Percentiles rank a stretch among this genome's conserved stretches.
These are phyloP conservation scores for Xylaria nigripes DNA, from an alignment of 495 filamentous ascomycete genomes.

Conservation along the genomic window DNA sequence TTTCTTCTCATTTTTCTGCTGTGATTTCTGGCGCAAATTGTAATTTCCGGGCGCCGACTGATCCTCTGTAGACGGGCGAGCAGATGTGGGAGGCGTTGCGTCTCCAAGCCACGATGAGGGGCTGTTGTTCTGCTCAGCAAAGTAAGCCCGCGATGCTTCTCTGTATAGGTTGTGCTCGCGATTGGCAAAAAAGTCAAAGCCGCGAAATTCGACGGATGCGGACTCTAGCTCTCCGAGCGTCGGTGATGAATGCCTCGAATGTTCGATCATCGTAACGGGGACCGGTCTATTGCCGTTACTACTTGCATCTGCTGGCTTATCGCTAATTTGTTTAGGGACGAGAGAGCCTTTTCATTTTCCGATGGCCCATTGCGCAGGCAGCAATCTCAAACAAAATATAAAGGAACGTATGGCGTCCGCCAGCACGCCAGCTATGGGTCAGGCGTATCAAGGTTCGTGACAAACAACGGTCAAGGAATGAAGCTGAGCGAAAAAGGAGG, in stretches of 20 bases:
- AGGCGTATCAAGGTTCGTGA: background rate
- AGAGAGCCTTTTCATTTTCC: background rate
- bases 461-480: background rate
- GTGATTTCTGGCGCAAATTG: background rate
- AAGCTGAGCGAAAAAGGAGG: background rate
- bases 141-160: conserved; percentile 23
- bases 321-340: background rate
- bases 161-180: conserved; percentile 23
- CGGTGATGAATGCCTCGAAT: conserved; percentile 9
- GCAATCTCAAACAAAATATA: background rate
- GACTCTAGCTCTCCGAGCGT: background rate
- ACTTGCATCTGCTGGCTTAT: background rate
- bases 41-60: background rate
- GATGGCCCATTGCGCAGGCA: background rate
- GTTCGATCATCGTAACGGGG: conserved; percentile 8
- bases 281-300: conserved; percentile 7
- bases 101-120: conserved; percentile 26
- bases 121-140: conserved; percentile 16
- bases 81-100: conserved; percentile 19
- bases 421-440: conserved; percentile 1
- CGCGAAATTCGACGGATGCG: conserved; percentile 20
- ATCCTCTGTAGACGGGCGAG: conserved; percentile 12
- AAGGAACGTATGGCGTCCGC: background rate
- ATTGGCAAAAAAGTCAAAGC: conserved; percentile 25
- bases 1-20: conserved; percentile 3